phyloP scores from a whole-genome alignment of 306 rosid genomes.

The Mucuna pruriens region DNA sequence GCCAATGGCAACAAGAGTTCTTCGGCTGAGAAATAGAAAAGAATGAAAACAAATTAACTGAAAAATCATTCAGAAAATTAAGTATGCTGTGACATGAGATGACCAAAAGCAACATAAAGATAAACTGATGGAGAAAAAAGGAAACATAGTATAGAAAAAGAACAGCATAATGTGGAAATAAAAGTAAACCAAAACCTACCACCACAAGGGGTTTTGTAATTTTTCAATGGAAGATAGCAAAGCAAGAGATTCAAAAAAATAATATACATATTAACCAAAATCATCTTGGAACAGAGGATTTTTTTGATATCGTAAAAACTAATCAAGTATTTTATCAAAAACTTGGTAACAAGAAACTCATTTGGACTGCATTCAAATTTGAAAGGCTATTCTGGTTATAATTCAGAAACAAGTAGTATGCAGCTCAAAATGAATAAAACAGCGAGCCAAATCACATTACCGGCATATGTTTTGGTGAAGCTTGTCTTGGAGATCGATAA shows the following conservation, averaged over 20 bases:
- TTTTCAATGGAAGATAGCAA: background rate
- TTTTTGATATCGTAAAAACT: slow-evolving; percentile 10
- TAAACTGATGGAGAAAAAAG: background rate
- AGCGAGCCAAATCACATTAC: slow-evolving; percentile 50
- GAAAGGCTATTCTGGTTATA: background rate
- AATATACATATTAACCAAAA: background rate
- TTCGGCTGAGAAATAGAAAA: slow-evolving; percentile 55
- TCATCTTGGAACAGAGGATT: background rate
- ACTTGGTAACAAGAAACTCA: background rate
- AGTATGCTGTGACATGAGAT: background rate
- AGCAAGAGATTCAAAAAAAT: background rate
- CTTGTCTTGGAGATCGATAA: slow-evolving; percentile 96
- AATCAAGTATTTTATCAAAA: background rate
- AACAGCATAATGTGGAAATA: background rate
- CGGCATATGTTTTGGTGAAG: slow-evolving; percentile 95
- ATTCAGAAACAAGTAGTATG: slow-evolving; percentile 22
- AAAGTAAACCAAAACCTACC: background rate
- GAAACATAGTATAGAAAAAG: background rate
- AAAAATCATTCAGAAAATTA: slow-evolving; percentile 14
- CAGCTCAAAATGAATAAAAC: slow-evolving; percentile 8
- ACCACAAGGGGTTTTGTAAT: background rate
- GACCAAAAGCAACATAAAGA: background rate
- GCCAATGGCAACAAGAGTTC: slow-evolving; percentile 97
- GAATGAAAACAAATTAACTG: slow-evolving; percentile 19
- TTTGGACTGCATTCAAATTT: background rate